Conservation (phyloP, 352 stramenopile species). For the Globisporangium cystogenes region DNA sequence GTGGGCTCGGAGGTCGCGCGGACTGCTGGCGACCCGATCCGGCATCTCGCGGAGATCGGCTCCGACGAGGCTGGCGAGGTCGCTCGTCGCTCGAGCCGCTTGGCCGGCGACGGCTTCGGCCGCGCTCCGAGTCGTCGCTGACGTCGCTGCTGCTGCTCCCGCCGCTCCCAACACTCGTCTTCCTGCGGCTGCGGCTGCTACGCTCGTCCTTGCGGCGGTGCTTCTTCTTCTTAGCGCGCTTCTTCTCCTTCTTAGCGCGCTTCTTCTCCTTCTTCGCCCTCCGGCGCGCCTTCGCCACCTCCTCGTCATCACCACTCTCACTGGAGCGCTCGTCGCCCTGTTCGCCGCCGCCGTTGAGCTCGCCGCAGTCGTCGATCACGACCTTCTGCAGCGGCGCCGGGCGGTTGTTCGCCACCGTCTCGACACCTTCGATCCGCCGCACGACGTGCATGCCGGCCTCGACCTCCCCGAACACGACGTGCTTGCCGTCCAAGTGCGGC, state of each 20-base stretch:
- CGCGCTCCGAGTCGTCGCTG: background rate
- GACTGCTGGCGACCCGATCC: background rate
- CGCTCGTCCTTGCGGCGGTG: slow-evolving; percentile 20
- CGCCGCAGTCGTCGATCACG: slow-evolving; percentile 94
- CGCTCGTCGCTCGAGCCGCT: background rate
- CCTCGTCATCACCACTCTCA: slow-evolving; percentile 8
- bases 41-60: background rate
- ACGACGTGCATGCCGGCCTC: slow-evolving; percentile 64
- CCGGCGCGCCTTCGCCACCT: slow-evolving; percentile 25
- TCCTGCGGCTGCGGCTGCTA: slow-evolving; percentile 3
- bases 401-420: slow-evolving; percentile 81
- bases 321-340: background rate
- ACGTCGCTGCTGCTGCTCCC: background rate
- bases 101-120: too few species aligned
- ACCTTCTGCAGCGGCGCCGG: slow-evolving; percentile 77
- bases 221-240: too few species aligned
- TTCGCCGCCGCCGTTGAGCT: slow-evolving; percentile 23
- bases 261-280: slow-evolving; percentile 30
- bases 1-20: background rate
- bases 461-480: slow-evolving; percentile 99
- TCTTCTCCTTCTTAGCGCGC: slow-evolving; percentile 30
- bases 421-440: slow-evolving; percentile 88
- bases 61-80: background rate
- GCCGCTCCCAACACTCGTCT: background rate
- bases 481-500: slow-evolving; percentile 97